phyloP scores from a whole-genome alignment of 345 rosid genomes.

The Brassica carinata region DNA sequence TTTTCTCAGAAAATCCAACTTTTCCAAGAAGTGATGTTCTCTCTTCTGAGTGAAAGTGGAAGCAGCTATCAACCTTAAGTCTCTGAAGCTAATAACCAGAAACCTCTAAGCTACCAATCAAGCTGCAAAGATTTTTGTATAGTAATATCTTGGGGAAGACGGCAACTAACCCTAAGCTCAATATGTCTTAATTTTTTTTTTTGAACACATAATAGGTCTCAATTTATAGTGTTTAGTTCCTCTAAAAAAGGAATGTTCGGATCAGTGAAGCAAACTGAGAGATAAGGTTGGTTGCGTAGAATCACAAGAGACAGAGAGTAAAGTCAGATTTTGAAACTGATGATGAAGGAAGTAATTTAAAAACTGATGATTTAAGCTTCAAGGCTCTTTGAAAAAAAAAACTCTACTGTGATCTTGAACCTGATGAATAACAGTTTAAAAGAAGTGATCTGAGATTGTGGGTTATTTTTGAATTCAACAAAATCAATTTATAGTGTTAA shows the following conservation, averaged over 20 bases:
- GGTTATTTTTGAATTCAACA: too few relatives aligned
- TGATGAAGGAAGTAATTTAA: conserved; percentile 65
- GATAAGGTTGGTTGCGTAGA: conserved; percentile 50
- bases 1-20: too few relatives aligned
- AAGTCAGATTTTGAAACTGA: conserved; percentile 55
- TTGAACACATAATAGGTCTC: neutral
- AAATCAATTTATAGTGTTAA: conserved; percentile 33
- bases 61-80: neutral
- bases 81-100: too few relatives aligned
- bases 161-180: conserved; percentile 42
- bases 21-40: too few relatives aligned
- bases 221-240: conserved; percentile 45
- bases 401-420: too few relatives aligned
- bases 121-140: conserved; percentile 19
- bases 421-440: too few relatives aligned
- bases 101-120: neutral
- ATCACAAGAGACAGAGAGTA: conserved; percentile 62
- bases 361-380: conserved; percentile 62
- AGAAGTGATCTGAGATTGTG: too few relatives aligned
- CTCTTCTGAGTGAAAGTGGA: conserved; percentile 1
- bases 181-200: conserved; percentile 47
- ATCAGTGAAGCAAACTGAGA: conserved; percentile 64
- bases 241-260: conserved; percentile 60
- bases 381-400: conserved; percentile 38
- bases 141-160: neutral